Conservation (phyloP, 371 early-diverging fungal genomes). For the Nematocida displodere region DNA sequence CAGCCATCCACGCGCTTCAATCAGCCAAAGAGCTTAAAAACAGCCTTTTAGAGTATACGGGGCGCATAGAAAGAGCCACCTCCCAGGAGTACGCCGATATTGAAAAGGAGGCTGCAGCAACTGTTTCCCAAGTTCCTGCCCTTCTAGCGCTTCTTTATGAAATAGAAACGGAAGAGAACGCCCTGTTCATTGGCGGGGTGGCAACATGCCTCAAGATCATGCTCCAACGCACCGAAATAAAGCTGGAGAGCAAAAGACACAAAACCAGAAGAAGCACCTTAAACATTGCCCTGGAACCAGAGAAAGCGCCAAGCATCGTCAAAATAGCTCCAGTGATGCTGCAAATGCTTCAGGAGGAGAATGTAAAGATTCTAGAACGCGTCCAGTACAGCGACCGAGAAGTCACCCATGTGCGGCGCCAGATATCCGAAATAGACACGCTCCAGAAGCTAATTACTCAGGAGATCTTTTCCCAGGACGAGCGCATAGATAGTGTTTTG, state of each 20-base stretch:
- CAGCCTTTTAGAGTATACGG: background rate
- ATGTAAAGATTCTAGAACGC: slow-evolving; percentile 30
- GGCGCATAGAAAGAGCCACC: background rate
- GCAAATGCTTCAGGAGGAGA: slow-evolving; percentile 46
- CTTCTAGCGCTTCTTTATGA: background rate
- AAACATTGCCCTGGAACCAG: slow-evolving; percentile 51
- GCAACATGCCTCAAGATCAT: background rate
- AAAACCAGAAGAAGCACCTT: slow-evolving; percentile 2
- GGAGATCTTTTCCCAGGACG: slow-evolving; percentile 43
- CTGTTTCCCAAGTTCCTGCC: background rate
- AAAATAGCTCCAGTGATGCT: slow-evolving; percentile 9
- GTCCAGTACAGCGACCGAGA: slow-evolving; percentile 30
- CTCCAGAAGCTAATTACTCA: slow-evolving; percentile 47
- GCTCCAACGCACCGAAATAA: background rate
- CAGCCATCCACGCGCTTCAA: background rate
- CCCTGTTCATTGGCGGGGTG: slow-evolving; percentile 11
- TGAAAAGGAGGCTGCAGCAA: background rate
- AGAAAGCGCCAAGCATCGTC: slow-evolving; percentile 14
- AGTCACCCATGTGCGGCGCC: slow-evolving; percentile 9
- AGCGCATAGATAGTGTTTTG: slow-evolving; percentile 38
- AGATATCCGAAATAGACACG: slow-evolving; percentile 40
- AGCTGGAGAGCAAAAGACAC: slow-evolving; percentile 24
- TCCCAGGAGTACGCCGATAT: slow-evolving; percentile 17
- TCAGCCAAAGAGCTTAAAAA: slow-evolving; percentile 19
- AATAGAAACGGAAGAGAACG: background rate